phyloP scores from a whole-genome alignment of 306 rosid genomes.

The Cucumis hystrix region DNA sequence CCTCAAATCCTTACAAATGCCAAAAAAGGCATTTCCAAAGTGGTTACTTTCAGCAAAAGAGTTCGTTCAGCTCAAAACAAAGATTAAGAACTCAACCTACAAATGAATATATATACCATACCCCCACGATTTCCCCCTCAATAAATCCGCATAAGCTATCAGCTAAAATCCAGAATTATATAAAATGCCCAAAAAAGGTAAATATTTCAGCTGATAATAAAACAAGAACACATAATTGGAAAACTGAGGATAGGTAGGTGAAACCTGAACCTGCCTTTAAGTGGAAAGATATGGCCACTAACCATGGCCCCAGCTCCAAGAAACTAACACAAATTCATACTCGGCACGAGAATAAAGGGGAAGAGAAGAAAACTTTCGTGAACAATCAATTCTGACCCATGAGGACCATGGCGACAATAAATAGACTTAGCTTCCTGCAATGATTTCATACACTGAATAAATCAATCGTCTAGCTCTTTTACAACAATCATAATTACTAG shows the following conservation, averaged over 20 bases:
- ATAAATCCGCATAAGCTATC: not conserved
- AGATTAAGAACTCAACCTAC: not conserved
- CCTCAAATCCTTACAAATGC: not conserved
- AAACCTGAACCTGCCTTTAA: not conserved
- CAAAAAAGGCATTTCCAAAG: not conserved
- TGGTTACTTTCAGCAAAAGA: not conserved
- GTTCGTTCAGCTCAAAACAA: not conserved
- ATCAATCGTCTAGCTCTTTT: not conserved
- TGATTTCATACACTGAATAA: not conserved
- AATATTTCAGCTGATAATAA: not conserved
- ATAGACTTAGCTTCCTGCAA: not conserved
- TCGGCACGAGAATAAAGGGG: slow-evolving; percentile 1
- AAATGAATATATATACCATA: not conserved
- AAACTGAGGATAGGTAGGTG: not conserved
- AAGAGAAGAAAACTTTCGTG: not conserved
- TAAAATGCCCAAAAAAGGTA: not conserved
- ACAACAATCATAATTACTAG: not conserved
- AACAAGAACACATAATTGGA: slow-evolving; percentile 2
- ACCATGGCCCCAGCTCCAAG: not conserved
- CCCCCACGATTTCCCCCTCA: not conserved
- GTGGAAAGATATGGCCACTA: not conserved
- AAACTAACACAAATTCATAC: slow-evolving; percentile 1
- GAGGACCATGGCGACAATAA: not conserved
- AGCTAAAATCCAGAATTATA: not conserved
- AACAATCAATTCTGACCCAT: not conserved